Percentiles rank a stretch among this genome's conserved stretches.
Conservation (phyloP, 352 stramenopile species). For the Globisporangium sylvaticum region DNA sequence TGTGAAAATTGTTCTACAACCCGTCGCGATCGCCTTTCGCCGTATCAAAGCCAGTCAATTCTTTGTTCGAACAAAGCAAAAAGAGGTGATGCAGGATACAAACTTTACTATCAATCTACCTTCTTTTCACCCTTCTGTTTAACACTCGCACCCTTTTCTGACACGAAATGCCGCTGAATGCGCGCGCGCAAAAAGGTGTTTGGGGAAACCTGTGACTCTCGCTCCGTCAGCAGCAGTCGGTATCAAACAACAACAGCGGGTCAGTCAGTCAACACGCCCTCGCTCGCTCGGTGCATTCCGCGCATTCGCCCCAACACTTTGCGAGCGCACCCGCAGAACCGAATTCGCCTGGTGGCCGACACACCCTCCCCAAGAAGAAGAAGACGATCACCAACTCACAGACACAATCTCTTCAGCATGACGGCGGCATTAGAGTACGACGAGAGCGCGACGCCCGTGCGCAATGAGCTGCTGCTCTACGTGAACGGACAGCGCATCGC, state of each 20-base stretch:
- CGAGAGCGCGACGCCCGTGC: slow-evolving; percentile 20
- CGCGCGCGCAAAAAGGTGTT: background rate
- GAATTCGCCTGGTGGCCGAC: background rate
- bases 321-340: slow-evolving; percentile 2
- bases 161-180: background rate
- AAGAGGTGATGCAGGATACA: background rate
- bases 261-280: background rate
- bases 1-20: no score
- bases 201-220: slow-evolving; percentile 5
- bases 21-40: no score
- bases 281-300: background rate
- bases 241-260: background rate
- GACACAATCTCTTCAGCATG: background rate
- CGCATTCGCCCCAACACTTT: background rate
- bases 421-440: background rate
- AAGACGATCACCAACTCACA: background rate
- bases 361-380: background rate
- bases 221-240: background rate
- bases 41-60: background rate
- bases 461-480: slow-evolving; percentile 63
- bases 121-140: background rate
- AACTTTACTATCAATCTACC: background rate
- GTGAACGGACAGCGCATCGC: slow-evolving; percentile 64
- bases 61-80: background rate
- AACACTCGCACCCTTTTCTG: background rate